These are phyloP conservation scores for Lantana camara DNA, from an alignment of 257 asterid species.

Conservation along the genomic window DNA sequence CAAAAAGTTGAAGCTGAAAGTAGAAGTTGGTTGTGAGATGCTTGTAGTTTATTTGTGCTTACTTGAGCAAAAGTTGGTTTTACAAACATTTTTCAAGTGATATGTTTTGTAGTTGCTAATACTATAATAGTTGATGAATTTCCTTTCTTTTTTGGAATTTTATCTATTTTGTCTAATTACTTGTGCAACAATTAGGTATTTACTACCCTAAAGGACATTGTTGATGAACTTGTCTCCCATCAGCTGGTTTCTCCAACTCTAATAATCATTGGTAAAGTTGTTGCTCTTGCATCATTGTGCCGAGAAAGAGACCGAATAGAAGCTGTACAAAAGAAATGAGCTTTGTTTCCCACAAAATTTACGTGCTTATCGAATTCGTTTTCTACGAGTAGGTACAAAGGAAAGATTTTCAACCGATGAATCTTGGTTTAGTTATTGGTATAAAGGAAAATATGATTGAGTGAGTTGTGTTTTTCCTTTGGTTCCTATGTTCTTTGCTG, in stretches of 20 bases:
- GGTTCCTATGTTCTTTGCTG: not conserved
- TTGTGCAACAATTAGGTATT: constrained; percentile 55
- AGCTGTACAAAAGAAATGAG: constrained; percentile 14
- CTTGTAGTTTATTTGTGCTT: too few relatives aligned
- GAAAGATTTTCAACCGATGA: constrained; percentile 1
- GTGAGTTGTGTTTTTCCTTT: not conserved
- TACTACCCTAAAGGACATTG: constrained; percentile 69
- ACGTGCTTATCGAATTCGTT: not conserved
- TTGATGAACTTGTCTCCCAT: constrained; percentile 54
- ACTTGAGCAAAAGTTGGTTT: too few relatives aligned
- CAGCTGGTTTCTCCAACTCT: constrained; percentile 77
- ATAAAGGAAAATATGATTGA: too few relatives aligned
- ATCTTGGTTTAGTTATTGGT: constrained; percentile 4
- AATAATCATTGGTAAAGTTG: constrained; percentile 81
- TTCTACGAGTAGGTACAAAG: constrained; percentile 23
- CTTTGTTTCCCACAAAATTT: not conserved
- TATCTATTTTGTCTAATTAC: too few relatives aligned
- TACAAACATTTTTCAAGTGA: too few relatives aligned
- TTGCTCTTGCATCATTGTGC: constrained; percentile 73
- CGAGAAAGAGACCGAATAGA: constrained; percentile 33
- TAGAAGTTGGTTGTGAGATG: too few relatives aligned
- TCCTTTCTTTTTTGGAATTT: too few relatives aligned
- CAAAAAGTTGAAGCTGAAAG: too few relatives aligned
- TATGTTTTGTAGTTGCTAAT: too few relatives aligned
- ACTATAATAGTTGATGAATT: too few relatives aligned